A percentile compares a stretch with the other conserved stretches of the same genome.
These are phyloP conservation scores for Echeveria elegans DNA, from an alignment of 164 flowering plant genomes.

Conservation along the genomic window DNA sequence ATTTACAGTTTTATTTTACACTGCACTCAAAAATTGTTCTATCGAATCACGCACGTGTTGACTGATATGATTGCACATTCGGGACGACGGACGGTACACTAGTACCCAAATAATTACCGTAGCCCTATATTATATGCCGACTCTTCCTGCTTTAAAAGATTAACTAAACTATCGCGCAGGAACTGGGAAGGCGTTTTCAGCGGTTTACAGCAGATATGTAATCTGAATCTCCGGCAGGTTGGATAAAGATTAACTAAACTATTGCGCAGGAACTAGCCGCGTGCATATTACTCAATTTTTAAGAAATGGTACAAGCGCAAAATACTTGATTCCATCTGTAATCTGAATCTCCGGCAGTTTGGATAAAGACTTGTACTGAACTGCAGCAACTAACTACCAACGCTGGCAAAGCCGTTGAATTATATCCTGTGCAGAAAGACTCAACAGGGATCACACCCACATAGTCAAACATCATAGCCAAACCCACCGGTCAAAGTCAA, in stretches of 20 bases:
- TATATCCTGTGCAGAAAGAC: background rate
- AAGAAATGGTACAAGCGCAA: too few relatives aligned
- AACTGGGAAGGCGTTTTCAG: background rate
- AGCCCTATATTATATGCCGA: background rate
- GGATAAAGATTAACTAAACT: constrained; percentile 13
- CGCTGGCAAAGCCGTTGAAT: background rate
- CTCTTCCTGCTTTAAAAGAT: background rate
- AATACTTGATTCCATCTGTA: background rate
- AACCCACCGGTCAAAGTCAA: constrained; percentile 6
- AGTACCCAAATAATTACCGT: background rate
- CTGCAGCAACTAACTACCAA: constrained; percentile 14
- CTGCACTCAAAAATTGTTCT: too few relatives aligned
- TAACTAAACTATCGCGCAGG: background rate
- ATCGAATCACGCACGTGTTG: too few relatives aligned
- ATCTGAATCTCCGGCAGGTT: background rate
- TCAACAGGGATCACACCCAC: background rate
- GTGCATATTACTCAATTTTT: too few relatives aligned
- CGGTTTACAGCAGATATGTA: background rate
- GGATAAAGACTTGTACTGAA: constrained; percentile 13
- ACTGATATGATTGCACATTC: too few relatives aligned
- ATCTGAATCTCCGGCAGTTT: background rate
- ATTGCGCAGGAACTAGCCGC: constrained; percentile 14
- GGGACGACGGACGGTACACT: too few relatives aligned
- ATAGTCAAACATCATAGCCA: constrained; percentile 2
- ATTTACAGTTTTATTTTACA: too few relatives aligned